Evolutionary conservation across 192 early-diverging fungal species (phyloP).

Genomic region (Coemansia sp.): DNA sequence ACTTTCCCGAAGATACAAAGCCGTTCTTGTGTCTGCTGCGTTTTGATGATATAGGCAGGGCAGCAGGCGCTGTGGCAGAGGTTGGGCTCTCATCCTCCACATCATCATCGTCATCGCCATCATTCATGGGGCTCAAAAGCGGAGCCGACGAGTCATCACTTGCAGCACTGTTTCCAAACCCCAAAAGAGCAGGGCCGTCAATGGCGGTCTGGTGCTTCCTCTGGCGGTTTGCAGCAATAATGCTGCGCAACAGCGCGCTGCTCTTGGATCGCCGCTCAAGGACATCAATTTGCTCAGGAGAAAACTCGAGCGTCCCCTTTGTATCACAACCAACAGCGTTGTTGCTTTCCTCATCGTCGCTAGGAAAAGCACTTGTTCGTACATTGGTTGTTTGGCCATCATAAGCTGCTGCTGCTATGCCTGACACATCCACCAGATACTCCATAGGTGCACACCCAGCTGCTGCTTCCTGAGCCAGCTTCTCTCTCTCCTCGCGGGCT

Average conservation of each 20-base stretch:
- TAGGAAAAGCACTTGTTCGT: slow-evolving; percentile 3
- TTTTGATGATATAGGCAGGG: not conserved
- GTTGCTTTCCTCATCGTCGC: slow-evolving; percentile 19
- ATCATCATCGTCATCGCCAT: slow-evolving; percentile 10
- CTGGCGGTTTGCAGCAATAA: slow-evolving; percentile 45
- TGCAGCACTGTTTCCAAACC: slow-evolving; percentile 7
- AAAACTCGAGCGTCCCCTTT: not conserved
- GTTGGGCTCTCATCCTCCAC: slow-evolving; percentile 1
- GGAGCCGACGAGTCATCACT: slow-evolving; percentile 11
- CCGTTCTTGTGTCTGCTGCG: slow-evolving; percentile 1
- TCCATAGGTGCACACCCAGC: slow-evolving; percentile 20
- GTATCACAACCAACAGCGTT: slow-evolving; percentile 3
- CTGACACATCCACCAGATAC: not conserved
- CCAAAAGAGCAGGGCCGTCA: not conserved
- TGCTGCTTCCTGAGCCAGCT: slow-evolving; percentile 33
- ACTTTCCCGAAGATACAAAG: not conserved
- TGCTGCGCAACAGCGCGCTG: slow-evolving; percentile 46
- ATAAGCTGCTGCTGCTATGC: not conserved
- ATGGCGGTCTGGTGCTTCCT: slow-evolving; percentile 24
- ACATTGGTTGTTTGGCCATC: slow-evolving; percentile 2
- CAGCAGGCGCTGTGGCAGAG: not conserved
- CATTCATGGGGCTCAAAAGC: slow-evolving; percentile 13
- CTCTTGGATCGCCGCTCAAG: slow-evolving; percentile 32
- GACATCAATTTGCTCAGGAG: slow-evolving; percentile 3
- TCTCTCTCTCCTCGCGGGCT: slow-evolving; percentile 36